phyloP scores from a whole-genome alignment of 2,329 filamentous ascomycete species.

The Cadophora gregata region DNA sequence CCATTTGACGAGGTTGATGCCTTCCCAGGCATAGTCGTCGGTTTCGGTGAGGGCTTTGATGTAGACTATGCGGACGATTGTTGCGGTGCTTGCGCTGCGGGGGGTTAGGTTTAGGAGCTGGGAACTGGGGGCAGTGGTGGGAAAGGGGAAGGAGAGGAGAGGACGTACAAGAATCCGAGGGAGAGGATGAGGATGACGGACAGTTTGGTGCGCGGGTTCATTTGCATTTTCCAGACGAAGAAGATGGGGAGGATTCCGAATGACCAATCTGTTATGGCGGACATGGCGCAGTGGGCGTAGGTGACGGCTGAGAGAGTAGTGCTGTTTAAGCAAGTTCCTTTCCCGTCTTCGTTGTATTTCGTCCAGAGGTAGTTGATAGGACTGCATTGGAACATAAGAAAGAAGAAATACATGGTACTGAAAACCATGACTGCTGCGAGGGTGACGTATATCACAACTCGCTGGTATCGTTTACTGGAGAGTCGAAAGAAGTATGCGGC shows the following conservation, averaged over 20 bases:
- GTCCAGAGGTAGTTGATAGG: constrained; percentile 47
- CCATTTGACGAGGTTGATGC: constrained; percentile 52
- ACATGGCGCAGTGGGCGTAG: constrained; percentile 41
- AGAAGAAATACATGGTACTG: constrained; percentile 42
- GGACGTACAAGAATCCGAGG: constrained; percentile 49
- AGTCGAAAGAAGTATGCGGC: constrained; percentile 42
- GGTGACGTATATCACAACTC: constrained; percentile 36
- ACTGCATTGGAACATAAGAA: constrained; percentile 41
- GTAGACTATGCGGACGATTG: constrained; percentile 52
- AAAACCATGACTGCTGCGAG: constrained; percentile 34
- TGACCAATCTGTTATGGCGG: constrained; percentile 40
- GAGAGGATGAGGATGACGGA: constrained; percentile 45
- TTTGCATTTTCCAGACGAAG: constrained; percentile 41
- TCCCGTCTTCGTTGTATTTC: constrained; percentile 37
- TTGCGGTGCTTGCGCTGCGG: constrained; percentile 49
- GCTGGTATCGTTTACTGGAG: constrained; percentile 38
- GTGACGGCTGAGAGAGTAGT: constrained; percentile 35
- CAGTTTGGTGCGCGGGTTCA: constrained; percentile 41
- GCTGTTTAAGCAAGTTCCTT: constrained; percentile 44
- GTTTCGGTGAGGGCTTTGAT: constrained; percentile 47
- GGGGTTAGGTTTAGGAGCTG: no score
- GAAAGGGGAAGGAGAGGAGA: not conserved
- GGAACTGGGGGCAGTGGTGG: no score
- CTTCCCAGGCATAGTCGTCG: constrained; percentile 49
- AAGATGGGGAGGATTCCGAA: constrained; percentile 42